Percentiles rank a stretch among this genome's conserved stretches.
Evolutionary conservation across 768 basidiomycete genomes (phyloP).

Genomic region (Crucibulum laeve): DNA sequence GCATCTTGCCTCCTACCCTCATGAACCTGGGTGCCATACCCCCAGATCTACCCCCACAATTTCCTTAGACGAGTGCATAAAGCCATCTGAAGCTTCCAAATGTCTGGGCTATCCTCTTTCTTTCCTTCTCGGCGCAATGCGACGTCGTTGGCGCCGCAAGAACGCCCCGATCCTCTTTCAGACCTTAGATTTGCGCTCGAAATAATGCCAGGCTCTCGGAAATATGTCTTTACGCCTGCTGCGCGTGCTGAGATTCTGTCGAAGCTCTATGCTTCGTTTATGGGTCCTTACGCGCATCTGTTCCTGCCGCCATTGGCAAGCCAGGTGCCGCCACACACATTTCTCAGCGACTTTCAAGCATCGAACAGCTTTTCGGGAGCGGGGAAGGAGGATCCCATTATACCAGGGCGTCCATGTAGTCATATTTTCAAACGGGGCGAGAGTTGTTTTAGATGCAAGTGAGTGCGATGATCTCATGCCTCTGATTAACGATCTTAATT

Average conservation of each 20-base stretch:
- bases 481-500: constrained; percentile 3
- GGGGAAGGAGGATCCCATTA: constrained; percentile 52
- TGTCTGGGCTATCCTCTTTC: constrained; percentile 15
- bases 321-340: constrained; percentile 56
- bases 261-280: constrained; percentile 79
- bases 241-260: constrained; percentile 79
- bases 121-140: constrained; percentile 16
- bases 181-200: constrained; percentile 75
- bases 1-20: no score
- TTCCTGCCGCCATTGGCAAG: constrained; percentile 67
- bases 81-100: no score
- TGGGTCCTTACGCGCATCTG: constrained; percentile 68
- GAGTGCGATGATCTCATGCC: constrained; percentile 25
- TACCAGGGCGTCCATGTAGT: constrained; percentile 75
- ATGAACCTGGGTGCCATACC: no score
- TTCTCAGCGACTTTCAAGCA: constrained; percentile 69
- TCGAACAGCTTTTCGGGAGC: constrained; percentile 52
- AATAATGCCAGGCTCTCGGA: constrained; percentile 75
- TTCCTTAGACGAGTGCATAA: no score
- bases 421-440: constrained; percentile 90
- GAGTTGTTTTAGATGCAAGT: constrained; percentile 94
- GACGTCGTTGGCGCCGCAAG: constrained; percentile 12
- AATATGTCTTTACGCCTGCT: constrained; percentile 70
- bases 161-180: constrained; percentile 51
- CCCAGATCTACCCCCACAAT: no score